A percentile compares a stretch with the other conserved stretches of the same genome.
These are phyloP conservation scores for Zygosaccharomyces sapae DNA, from an alignment of 1,139 yeast species.

Conservation along the genomic window DNA sequence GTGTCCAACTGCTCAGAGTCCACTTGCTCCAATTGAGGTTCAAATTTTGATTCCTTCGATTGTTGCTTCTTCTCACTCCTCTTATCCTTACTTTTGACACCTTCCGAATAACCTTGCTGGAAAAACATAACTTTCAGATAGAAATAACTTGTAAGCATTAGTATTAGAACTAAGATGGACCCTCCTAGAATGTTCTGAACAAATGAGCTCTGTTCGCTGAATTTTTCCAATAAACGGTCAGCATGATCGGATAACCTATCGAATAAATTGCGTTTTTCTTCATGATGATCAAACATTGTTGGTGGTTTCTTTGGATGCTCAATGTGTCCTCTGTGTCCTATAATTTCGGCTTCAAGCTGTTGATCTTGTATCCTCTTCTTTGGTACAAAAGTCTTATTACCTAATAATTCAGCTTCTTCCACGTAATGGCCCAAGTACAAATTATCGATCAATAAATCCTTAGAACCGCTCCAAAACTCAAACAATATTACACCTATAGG, in stretches of 20 bases:
- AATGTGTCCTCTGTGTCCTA: not conserved
- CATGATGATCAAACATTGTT: slow-evolving; percentile 1
- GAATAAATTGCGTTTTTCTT: not conserved
- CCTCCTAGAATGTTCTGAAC: slow-evolving; percentile 4
- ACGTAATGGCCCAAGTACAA: slow-evolving; percentile 80
- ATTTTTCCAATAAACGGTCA: slow-evolving; percentile 1
- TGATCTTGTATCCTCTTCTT: slow-evolving; percentile 54
- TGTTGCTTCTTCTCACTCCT: not conserved
- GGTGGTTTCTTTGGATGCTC: slow-evolving; percentile 3
- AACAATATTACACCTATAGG: slow-evolving; percentile 80
- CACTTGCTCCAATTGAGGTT: not conserved
- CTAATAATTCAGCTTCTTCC: slow-evolving; percentile 75
- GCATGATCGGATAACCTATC: not conserved
- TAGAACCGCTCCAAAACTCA: slow-evolving; percentile 87
- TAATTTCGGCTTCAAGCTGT: slow-evolving; percentile 26
- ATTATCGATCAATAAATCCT: slow-evolving; percentile 70
- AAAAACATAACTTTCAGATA: slow-evolving; percentile 1
- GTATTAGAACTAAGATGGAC: not conserved
- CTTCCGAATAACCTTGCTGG: slow-evolving; percentile 3
- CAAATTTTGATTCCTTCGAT: not conserved
- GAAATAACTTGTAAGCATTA: slow-evolving; percentile 2
- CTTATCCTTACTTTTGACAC: not conserved
- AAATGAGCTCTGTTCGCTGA: slow-evolving; percentile 1
- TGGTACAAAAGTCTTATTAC: slow-evolving; percentile 66
- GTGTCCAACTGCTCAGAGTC: too few relatives aligned